These are phyloP conservation scores for Tolypocladium cylindrosporum DNA, from an alignment of 2,329 filamentous ascomycete genomes.

Conservation along the genomic window DNA sequence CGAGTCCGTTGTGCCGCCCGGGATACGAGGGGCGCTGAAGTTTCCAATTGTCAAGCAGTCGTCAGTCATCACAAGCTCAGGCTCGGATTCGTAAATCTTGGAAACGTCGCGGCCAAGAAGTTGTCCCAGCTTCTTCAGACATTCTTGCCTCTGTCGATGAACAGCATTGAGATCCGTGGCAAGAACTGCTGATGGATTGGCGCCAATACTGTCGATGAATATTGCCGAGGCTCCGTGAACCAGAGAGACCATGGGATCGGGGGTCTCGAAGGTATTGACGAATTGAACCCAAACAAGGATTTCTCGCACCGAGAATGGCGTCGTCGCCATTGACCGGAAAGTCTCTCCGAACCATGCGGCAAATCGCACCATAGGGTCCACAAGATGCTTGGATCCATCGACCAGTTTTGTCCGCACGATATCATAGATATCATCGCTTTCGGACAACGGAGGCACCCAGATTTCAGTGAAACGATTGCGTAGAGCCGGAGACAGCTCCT, in stretches of 20 bases:
- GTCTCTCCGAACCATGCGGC: slow-evolving; percentile 84
- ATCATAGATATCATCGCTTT: slow-evolving; percentile 74
- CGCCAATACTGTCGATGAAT: slow-evolving; percentile 89
- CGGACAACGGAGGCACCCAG: slow-evolving; percentile 85
- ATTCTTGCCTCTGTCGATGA: slow-evolving; percentile 59
- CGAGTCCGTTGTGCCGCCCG: slow-evolving; percentile 27
- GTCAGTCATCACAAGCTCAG: slow-evolving; percentile 45
- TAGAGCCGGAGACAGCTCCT: slow-evolving; percentile 88
- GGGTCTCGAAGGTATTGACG: slow-evolving; percentile 56
- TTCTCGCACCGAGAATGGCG: slow-evolving; percentile 82
- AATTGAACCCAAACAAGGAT: slow-evolving; percentile 91
- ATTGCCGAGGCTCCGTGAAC: slow-evolving; percentile 91
- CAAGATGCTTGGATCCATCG: slow-evolving; percentile 42
- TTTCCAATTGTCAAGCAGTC: slow-evolving; percentile 55
- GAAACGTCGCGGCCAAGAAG: slow-evolving; percentile 55
- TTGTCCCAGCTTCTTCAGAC: slow-evolving; percentile 60
- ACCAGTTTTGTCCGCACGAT: slow-evolving; percentile 73
- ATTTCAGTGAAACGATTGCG: slow-evolving; percentile 98
- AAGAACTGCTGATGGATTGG: slow-evolving; percentile 83
- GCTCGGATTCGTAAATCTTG: slow-evolving; percentile 52
- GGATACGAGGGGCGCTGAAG: slow-evolving; percentile 53
- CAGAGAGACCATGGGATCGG: slow-evolving; percentile 35
- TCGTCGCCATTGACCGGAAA: slow-evolving; percentile 66
- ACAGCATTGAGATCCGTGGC: slow-evolving; percentile 62
- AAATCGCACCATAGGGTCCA: slow-evolving; percentile 69